Percentiles rank a stretch among this genome's conserved stretches.
Evolutionary conservation across 306 rosid species (phyloP).

Genomic region (Psophocarpus tetragonolobus): DNA sequence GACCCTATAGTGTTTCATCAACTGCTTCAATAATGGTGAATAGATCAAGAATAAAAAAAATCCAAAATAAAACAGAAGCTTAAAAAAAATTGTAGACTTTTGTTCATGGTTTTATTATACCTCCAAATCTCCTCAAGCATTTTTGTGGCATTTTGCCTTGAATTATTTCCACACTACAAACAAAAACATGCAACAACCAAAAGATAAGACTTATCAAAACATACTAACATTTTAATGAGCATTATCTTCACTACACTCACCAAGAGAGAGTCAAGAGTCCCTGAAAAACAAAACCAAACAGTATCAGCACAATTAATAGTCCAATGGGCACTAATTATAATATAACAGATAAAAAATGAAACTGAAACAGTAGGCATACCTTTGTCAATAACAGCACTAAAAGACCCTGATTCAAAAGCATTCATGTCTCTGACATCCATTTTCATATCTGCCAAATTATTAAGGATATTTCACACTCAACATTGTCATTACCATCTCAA

Average conservation of each 20-base stretch:
- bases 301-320: constrained; percentile 19
- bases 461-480: constrained; percentile 30
- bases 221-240: constrained; percentile 26
- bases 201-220: constrained; percentile 1
- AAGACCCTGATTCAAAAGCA: constrained; percentile 60
- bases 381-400: constrained; percentile 75
- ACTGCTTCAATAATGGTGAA: constrained; percentile 91
- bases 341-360: neutral
- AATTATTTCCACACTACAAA: constrained; percentile 76
- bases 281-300: constrained; percentile 48
- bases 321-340: neutral
- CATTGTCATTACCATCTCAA: neutral
- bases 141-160: constrained; percentile 60
- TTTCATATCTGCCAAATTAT: constrained; percentile 54
- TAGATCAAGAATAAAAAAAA: constrained; percentile 69
- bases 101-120: constrained; percentile 53
- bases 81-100: constrained; percentile 24
- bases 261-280: constrained; percentile 91
- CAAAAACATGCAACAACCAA: constrained; percentile 35
- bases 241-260: constrained; percentile 46
- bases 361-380: constrained; percentile 44
- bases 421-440: constrained; percentile 89
- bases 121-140: constrained; percentile 94
- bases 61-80: constrained; percentile 25
- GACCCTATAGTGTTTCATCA: constrained; percentile 93